phyloP scores from a whole-genome alignment of 352 stramenopile species.

The Globisporangium rhizosaccharum region DNA sequence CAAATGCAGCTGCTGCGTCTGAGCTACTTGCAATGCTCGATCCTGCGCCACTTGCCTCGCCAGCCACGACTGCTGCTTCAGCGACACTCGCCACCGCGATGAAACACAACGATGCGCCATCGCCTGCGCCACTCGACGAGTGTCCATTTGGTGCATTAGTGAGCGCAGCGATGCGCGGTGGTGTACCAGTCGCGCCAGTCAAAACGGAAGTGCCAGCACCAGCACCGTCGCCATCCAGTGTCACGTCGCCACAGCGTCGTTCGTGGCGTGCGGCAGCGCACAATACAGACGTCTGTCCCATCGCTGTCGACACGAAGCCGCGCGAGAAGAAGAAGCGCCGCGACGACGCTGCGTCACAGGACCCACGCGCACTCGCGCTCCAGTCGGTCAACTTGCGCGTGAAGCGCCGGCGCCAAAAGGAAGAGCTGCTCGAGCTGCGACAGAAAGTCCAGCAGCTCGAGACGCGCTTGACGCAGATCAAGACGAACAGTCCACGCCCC shows the following conservation, averaged over 20 bases:
- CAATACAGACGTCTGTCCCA: neutral
- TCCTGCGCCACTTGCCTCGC: neutral
- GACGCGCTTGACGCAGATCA: constrained; percentile 7
- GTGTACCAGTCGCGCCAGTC: neutral
- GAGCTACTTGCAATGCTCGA: too few species aligned
- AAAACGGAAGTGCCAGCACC: neutral
- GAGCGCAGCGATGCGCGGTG: neutral
- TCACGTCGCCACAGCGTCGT: neutral
- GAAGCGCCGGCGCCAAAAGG: constrained; percentile 9
- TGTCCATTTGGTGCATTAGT: neutral
- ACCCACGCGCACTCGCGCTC: constrained; percentile 8
- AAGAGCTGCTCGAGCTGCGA: constrained; percentile 12
- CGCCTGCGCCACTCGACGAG: neutral
- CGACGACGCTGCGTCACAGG: neutral
- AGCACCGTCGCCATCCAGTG: neutral
- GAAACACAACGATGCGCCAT: too few species aligned
- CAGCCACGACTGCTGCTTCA: neutral
- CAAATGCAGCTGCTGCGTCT: too few species aligned
- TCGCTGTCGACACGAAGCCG: constrained; percentile 5
- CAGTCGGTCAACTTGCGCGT: constrained; percentile 11
- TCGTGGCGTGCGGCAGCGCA: neutral
- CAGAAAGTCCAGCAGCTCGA: constrained; percentile 15
- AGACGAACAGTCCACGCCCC: neutral
- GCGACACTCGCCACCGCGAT: too few species aligned
- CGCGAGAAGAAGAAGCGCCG: constrained; percentile 9